Evolutionary conservation across 768 basidiomycete genomes (phyloP).

Genomic region (Suillus luteus): DNA sequence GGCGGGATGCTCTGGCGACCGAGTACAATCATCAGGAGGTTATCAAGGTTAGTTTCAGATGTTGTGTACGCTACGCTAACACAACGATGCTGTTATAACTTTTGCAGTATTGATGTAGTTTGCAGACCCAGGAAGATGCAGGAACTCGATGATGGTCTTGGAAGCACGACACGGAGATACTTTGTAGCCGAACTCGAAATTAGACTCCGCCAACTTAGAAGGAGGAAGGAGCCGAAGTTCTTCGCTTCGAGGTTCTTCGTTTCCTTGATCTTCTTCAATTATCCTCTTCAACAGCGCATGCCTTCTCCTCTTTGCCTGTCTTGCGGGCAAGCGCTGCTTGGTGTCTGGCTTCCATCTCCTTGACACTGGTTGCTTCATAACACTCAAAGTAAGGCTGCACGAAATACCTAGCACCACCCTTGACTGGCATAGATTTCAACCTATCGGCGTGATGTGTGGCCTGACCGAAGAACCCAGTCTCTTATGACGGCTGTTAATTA

Average conservation of each 20-base stretch:
- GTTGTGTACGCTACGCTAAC: slow-evolving; percentile 21
- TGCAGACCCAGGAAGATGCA: slow-evolving; percentile 39
- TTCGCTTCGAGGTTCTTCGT: slow-evolving; percentile 62
- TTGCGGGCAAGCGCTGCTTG: slow-evolving; percentile 72
- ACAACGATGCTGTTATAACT: slow-evolving; percentile 11
- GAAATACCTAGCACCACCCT: slow-evolving; percentile 44
- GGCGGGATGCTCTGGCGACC: slow-evolving; percentile 85
- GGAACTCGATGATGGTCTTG: slow-evolving; percentile 43
- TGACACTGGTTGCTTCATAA: slow-evolving; percentile 57
- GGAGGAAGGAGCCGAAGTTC: slow-evolving; percentile 35
- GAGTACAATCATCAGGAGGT: slow-evolving; percentile 41
- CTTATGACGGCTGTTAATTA: slow-evolving; percentile 36
- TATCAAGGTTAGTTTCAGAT: slow-evolving; percentile 56
- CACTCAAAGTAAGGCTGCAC: slow-evolving; percentile 7
- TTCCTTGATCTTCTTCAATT: slow-evolving; percentile 62
- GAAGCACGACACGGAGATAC: slow-evolving; percentile 19
- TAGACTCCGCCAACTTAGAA: slow-evolving; percentile 33
- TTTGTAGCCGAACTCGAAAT: slow-evolving; percentile 27
- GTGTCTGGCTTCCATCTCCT: slow-evolving; percentile 80
- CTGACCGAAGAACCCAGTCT: slow-evolving; percentile 66
- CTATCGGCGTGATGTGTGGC: slow-evolving; percentile 68
- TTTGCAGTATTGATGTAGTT: slow-evolving; percentile 39
- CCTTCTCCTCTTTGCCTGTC: slow-evolving; percentile 68
- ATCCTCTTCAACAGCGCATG: slow-evolving; percentile 45
- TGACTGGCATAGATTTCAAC: slow-evolving; percentile 69